Conservation (phyloP, 2,329 filamentous ascomycete genomes). For the Ophiostoma fasciatum region DNA sequence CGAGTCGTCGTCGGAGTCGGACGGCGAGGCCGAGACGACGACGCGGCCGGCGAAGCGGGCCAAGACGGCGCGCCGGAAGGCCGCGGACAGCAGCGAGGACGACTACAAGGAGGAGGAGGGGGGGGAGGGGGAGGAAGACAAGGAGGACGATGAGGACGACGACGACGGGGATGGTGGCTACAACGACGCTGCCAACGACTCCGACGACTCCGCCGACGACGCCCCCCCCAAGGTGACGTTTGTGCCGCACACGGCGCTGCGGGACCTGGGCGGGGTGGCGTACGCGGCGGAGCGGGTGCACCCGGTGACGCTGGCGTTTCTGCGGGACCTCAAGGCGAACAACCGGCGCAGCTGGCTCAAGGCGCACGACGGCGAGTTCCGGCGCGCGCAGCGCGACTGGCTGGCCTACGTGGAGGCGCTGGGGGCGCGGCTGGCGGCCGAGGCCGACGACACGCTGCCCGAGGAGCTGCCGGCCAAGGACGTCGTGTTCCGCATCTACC, state of each 20-base stretch:
- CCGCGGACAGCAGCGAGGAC: conserved; percentile 11
- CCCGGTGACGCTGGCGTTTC: conserved; percentile 41
- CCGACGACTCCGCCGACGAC: conserved; percentile 22
- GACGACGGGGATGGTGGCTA: conserved; percentile 11
- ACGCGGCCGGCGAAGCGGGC: conserved; percentile 8
- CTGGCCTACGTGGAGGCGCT: conserved; percentile 61
- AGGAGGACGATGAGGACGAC: conserved; percentile 14
- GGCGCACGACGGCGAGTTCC: conserved; percentile 62
- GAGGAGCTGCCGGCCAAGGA: conserved; percentile 81
- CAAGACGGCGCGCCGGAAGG: conserved; percentile 9
- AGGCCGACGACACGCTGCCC: conserved; percentile 67
- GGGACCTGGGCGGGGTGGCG: conserved; percentile 25
- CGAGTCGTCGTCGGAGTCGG: conserved; percentile 17
- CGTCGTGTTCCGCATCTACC: conserved; percentile 73
- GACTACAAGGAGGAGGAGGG: conserved; percentile 16
- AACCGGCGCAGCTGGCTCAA: conserved; percentile 46
- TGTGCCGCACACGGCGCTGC: conserved; percentile 25
- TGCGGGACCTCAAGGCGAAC: conserved; percentile 43
- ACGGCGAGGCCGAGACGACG: conserved; percentile 7
- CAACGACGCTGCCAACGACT: conserved; percentile 22
- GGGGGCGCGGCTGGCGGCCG: conserved; percentile 48
- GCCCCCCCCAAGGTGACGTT: conserved; percentile 23
- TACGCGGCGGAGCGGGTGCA: conserved; percentile 40
- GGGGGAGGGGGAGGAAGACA: conserved; percentile 16
- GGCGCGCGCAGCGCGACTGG: conserved; percentile 67